Base-by-base conservation (phyloP, 164 flowering plant species). In the Aristolochia californica region DNA sequence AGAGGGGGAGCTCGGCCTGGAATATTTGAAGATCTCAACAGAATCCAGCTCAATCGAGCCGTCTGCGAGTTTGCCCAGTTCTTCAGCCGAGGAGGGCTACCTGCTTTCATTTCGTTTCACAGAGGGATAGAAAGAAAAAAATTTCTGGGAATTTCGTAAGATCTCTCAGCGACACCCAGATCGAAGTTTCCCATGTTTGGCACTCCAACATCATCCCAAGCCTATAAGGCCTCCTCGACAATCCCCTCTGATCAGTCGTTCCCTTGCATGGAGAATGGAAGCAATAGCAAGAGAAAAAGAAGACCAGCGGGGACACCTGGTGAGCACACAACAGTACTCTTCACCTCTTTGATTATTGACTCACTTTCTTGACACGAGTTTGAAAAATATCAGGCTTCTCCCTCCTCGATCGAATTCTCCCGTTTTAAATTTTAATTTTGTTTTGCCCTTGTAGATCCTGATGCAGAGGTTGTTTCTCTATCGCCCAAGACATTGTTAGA, bases 401-500 rank as follows among this genome's bases (percentile, higher is more conserved):
- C n/a, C n/a, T n/a, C n/a, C n/a, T n/a, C n/a, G n/a, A n/a, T n/a
- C n/a, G n/a, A n/a, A n/a, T n/a, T n/a, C n/a, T n/a, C n/a, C n/a
- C n/a, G n/a, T n/a, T n/a, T n/a, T n/a, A n/a, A n/a, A n/a, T n/a
- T n/a, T n/a, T n/a, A n/a, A n/a, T 22, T 60, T 18, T n/a, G 24
- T 9, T 25, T 56, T n/a, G n/a, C n/a, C n/a, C 2, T 51, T 24
- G n/a, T 40, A 91, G 98, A 91, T 82, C 98, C 97, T 53, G 98
- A 91, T 67, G 98, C 98, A 17, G 96, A 91, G 63, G 98, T 91
- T 66, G 86, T 91, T 1, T 88, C 95, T 5, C 75, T 91, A 0
- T 91, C 98, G 2, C 98, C 98, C 0, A 83, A 79, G 61, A 88
- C 97, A 4, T 66, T 91, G n/a, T 50, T 91, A 66, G 98, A 91